Base-by-base conservation (phyloP, 2,329 filamentous ascomycete genomes). In the Nigrospora osmanthi region DNA sequence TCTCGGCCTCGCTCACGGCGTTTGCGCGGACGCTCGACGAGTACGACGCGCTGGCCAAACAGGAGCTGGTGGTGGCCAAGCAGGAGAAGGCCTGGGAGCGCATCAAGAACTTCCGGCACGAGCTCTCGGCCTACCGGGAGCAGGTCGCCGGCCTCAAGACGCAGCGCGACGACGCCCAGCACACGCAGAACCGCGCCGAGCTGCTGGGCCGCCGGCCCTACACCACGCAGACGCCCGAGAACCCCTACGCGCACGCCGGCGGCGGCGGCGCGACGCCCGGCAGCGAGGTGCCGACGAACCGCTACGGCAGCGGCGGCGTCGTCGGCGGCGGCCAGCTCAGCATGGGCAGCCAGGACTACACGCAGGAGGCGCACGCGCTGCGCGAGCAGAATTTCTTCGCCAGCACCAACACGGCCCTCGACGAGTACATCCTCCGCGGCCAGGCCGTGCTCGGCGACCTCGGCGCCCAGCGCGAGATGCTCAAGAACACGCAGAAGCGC, bases 21-120 rank as follows among this genome's bases (percentile, higher is more conserved):
- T 89, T 98, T 64, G 80, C 86, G 39, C 88, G 93, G 49, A 95
- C 89, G 1, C 76, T 98, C 52, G 90, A 96, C 68, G 90, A 96
- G 61, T 98, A 98, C 72, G 81, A 85, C 58, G 77, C 78, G 45
- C 80, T 95, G 30, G 85, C 90, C 1, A 87, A 87, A 53, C 87
- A 91, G 57, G 93, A 98, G 65, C 80, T 95, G 31, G 90, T 95
- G 46, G 78, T 86, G 5, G 85, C 87, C 48, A 98, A 97, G 68
- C 87, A 95, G 55, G 85, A 93, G 48, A 95, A 97, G 60, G 93
- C 91, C 1, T 75, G 81, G 52, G 89, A 94, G 60, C 81, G 93
- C 38, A 76, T 95, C 47, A 86, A 87, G 64, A 88, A 82, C 56
- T 98, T 98, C 67, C 83, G 88, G 47, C 66, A 76, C 37, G 91